Evolutionary conservation across 2,329 filamentous ascomycete species (phyloP).

Genomic region (Beauveria sp.): DNA sequence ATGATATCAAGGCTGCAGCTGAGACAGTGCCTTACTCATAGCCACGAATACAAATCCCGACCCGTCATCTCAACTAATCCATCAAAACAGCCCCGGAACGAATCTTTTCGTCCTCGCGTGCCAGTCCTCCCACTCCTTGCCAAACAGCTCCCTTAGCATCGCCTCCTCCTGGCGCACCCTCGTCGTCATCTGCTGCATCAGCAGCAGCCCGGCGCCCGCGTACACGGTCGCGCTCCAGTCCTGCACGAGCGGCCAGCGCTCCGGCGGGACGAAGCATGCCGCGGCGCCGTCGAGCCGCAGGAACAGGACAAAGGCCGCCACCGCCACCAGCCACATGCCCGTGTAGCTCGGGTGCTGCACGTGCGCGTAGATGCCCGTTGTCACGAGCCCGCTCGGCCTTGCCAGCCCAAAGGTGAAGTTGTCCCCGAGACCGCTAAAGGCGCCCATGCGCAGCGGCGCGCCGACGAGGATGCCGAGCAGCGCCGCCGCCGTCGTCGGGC

Average conservation of each 20-base stretch:
- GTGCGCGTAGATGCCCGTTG: constrained; percentile 39
- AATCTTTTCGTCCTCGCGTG: constrained; percentile 2
- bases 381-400: constrained; percentile 37
- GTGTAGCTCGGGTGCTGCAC: constrained; percentile 48
- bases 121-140: constrained; percentile 10
- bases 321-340: constrained; percentile 29
- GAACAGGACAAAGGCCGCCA: constrained; percentile 26
- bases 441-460: constrained; percentile 24
- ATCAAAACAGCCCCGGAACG: not conserved
- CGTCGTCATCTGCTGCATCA: not conserved
- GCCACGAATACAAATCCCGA: not conserved
- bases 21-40: no score
- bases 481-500: not conserved
- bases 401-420: constrained; percentile 48
- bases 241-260: not conserved
- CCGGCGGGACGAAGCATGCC: not conserved
- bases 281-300: constrained; percentile 17
- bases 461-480: constrained; percentile 20
- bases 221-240: not conserved
- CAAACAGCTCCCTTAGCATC: constrained; percentile 8
- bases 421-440: constrained; percentile 38
- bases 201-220: not conserved
- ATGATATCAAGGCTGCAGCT: not conserved
- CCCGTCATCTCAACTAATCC: not conserved
- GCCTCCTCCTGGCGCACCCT: constrained; percentile 6